Percentiles rank a stretch among this genome's conserved stretches.
Evolutionary conservation across 1,284 basidiomycete species (phyloP).

Genomic region (Ceratobasidium sp.): DNA sequence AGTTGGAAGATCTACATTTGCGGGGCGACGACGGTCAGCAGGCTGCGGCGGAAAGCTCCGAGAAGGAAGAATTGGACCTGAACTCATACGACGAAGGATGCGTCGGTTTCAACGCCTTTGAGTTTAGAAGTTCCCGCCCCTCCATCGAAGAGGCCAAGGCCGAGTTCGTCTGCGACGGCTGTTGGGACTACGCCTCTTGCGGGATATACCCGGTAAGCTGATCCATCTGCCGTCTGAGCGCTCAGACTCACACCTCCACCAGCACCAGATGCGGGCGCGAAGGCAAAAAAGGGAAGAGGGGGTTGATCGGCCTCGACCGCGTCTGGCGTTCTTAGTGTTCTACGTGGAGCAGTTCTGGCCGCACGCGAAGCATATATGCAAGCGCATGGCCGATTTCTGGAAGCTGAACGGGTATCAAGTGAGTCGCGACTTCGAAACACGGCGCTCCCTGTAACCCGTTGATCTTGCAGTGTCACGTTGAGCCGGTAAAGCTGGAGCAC

Average conservation of each 20-base stretch:
- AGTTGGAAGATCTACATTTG: background rate
- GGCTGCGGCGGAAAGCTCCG: too few species aligned
- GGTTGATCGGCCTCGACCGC: background rate
- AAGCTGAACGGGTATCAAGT: conserved; percentile 14
- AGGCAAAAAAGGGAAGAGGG: background rate
- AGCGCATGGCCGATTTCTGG: background rate
- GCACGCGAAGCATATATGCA: conserved; percentile 1
- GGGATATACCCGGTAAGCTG: conserved; percentile 25
- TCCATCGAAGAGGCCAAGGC: background rate
- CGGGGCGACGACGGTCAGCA: too few species aligned
- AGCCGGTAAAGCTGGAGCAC: conserved; percentile 37
- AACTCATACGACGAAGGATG: conserved; percentile 5
- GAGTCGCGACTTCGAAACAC: background rate
- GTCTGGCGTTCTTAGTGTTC: conserved; percentile 7
- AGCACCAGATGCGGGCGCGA: conserved; percentile 14
- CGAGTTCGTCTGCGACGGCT: conserved; percentile 12
- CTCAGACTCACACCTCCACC: background rate
- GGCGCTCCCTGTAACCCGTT: background rate
- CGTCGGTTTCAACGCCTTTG: conserved; percentile 13
- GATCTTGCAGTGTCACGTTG: conserved; percentile 2
- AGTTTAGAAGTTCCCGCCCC: background rate
- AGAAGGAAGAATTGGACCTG: background rate
- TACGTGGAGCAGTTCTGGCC: conserved; percentile 43
- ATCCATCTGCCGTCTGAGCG: too few species aligned
- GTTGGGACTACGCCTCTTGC: background rate